Evolutionary conservation across 495 filamentous ascomycete species (phyloP).

Genomic region (Aspergillus affinis): DNA sequence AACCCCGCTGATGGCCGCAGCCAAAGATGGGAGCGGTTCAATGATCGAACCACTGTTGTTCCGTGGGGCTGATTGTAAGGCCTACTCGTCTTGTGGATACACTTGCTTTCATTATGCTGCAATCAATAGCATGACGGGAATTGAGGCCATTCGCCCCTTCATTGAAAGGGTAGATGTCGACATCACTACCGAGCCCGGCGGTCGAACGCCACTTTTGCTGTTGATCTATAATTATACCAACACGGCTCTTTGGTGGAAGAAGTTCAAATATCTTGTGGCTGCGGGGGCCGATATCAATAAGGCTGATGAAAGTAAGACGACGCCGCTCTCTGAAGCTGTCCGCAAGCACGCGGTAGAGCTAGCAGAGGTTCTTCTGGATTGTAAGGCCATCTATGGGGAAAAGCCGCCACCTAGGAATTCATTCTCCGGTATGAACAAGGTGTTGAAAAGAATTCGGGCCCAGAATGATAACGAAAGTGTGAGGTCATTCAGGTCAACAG

Average conservation of each 20-base stretch:
- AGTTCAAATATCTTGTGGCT: slow-evolving; percentile 1
- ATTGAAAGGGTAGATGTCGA: not conserved
- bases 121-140: not conserved
- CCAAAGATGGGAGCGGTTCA: slow-evolving; percentile 12
- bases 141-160: slow-evolving; percentile 5
- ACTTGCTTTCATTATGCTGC: slow-evolving; percentile 17
- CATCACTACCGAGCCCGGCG: not conserved
- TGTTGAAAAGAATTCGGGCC: not conserved
- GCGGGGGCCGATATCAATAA: slow-evolving; percentile 6
- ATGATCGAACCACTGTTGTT: slow-evolving; percentile 20
- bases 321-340: slow-evolving; percentile 6
- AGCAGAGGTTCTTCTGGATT: not conserved
- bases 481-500: not conserved
- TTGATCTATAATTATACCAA: slow-evolving; percentile 2
- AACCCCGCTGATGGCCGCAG: slow-evolving; percentile 18
- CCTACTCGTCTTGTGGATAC: slow-evolving; percentile 2
- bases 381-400: not conserved
- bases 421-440: not conserved
- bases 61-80: slow-evolving; percentile 14
- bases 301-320: not conserved
- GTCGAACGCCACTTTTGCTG: slow-evolving; percentile 10
- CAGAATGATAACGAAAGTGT: not conserved
- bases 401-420: not conserved
- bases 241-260: not conserved
- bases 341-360: not conserved